Evolutionary conservation across 192 early-diverging fungal genomes (phyloP).

Genomic region (Martensiomyces pterosporus): DNA sequence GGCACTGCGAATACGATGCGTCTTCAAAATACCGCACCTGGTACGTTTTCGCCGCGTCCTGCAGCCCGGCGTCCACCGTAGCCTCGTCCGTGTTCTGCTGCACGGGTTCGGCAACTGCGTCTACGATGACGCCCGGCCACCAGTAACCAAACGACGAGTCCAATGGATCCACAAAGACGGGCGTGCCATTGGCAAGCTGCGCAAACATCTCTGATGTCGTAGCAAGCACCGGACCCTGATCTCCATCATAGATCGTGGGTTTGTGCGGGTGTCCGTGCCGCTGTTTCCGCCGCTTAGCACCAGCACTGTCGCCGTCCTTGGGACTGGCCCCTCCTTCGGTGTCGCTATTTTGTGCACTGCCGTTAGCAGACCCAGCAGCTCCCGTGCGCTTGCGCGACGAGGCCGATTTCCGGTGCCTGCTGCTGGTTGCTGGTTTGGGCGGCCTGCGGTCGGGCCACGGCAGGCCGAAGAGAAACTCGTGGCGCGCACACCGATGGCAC

Average conservation of each 20-base stretch:
- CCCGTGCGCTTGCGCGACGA: no score
- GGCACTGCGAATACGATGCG: constrained; percentile 30
- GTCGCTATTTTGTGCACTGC: neutral
- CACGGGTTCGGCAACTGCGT: neutral
- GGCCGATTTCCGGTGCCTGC: neutral
- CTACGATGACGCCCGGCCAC: constrained; percentile 47
- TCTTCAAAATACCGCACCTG: constrained; percentile 49
- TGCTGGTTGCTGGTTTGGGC: constrained; percentile 3
- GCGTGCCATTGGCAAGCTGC: constrained; percentile 17
- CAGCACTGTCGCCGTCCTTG: neutral
- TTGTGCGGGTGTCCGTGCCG: neutral
- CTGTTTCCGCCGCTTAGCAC: neutral
- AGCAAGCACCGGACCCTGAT: constrained; percentile 11
- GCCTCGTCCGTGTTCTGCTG: no score
- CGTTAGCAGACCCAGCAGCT: constrained; percentile 5
- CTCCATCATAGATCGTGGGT: constrained; percentile 34
- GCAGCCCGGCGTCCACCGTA: neutral
- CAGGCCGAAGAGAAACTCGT: constrained; percentile 26
- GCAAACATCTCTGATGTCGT: constrained; percentile 31
- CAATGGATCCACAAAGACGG: constrained; percentile 44
- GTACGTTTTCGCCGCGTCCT: constrained; percentile 1
- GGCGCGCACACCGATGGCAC: constrained; percentile 35
- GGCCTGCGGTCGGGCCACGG: constrained; percentile 36
- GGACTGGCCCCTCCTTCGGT: neutral
- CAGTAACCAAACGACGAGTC: constrained; percentile 12